These are phyloP conservation scores for Bipolaris victoriae DNA, from an alignment of 2,329 filamentous ascomycete genomes.

Conservation along the genomic window DNA sequence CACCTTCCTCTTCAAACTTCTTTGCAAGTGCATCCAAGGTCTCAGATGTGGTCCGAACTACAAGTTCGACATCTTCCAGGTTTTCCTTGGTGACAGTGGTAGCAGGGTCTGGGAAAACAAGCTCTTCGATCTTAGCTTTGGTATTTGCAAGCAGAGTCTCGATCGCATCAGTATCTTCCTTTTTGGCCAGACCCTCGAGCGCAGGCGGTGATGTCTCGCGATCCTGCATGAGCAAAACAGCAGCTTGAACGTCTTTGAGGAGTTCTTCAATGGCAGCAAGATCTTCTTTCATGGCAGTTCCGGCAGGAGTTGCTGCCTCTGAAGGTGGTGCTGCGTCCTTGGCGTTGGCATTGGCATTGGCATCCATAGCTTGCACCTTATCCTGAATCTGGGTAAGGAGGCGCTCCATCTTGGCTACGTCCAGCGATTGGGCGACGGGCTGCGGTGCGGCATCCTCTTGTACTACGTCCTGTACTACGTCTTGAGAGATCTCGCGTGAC, in stretches of 20 bases:
- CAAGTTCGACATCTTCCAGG: slow-evolving; percentile 66
- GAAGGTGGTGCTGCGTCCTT: slow-evolving; percentile 53
- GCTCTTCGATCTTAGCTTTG: slow-evolving; percentile 84
- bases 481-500: slow-evolving; percentile 39
- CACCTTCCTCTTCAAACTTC: slow-evolving; percentile 70
- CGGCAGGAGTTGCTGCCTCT: slow-evolving; percentile 39
- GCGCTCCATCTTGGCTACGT: slow-evolving; percentile 84
- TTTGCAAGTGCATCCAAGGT: slow-evolving; percentile 69
- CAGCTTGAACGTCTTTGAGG: slow-evolving; percentile 64
- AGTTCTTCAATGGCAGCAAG: slow-evolving; percentile 54
- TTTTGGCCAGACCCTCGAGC: slow-evolving; percentile 65
- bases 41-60: slow-evolving; percentile 78
- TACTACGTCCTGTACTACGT: slow-evolving; percentile 48
- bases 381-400: slow-evolving; percentile 81
- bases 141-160: slow-evolving; percentile 90
- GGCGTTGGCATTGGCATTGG: slow-evolving; percentile 51
- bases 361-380: slow-evolving; percentile 81
- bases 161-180: slow-evolving; percentile 88
- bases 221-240: slow-evolving; percentile 52
- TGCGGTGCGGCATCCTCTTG: slow-evolving; percentile 48
- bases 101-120: slow-evolving; percentile 69
- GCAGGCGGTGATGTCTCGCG: slow-evolving; percentile 29
- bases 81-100: slow-evolving; percentile 69
- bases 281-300: slow-evolving; percentile 58
- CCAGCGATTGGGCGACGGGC: slow-evolving; percentile 55